A percentile compares a stretch with the other conserved stretches of the same genome.
Conservation (phyloP, 768 basidiomycete genomes). For the Suillus subalutaceus region DNA sequence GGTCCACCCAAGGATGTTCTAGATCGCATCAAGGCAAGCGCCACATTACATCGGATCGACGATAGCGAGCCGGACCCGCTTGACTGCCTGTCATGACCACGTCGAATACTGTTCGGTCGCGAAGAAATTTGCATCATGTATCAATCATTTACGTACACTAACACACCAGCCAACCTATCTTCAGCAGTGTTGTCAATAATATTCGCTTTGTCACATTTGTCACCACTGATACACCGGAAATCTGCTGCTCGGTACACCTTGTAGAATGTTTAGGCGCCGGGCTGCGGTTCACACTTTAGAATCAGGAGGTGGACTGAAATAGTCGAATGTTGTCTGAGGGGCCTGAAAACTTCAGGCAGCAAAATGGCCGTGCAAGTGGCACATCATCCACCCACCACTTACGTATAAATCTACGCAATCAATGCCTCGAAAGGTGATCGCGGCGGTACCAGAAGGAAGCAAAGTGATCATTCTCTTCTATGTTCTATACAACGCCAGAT, state of each 20-base stretch:
- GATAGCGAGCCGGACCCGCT: conserved; percentile 49
- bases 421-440: neutral
- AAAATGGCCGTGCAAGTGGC: neutral
- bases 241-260: neutral
- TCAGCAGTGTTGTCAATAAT: neutral
- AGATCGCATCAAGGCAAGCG: conserved; percentile 38
- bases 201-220: conserved; percentile 4
- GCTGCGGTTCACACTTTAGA: neutral
- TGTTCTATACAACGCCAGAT: conserved; percentile 39
- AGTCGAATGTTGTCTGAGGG: neutral
- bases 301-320: neutral
- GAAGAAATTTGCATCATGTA: neutral
- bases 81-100: conserved; percentile 45
- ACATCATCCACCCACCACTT: too few relatives aligned
- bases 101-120: neutral
- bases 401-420: neutral
- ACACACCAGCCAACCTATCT: conserved; percentile 4
- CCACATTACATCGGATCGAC: conserved; percentile 23
- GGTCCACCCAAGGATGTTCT: conserved; percentile 45
- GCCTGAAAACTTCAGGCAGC: neutral
- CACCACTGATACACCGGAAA: neutral
- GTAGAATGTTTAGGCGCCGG: too few relatives aligned
- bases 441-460: neutral
- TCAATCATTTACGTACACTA: conserved; percentile 2
- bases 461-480: conserved; percentile 1